phyloP scores from a whole-genome alignment of 768 basidiomycete genomes.

The Rhodotorula taiwanensis region DNA sequence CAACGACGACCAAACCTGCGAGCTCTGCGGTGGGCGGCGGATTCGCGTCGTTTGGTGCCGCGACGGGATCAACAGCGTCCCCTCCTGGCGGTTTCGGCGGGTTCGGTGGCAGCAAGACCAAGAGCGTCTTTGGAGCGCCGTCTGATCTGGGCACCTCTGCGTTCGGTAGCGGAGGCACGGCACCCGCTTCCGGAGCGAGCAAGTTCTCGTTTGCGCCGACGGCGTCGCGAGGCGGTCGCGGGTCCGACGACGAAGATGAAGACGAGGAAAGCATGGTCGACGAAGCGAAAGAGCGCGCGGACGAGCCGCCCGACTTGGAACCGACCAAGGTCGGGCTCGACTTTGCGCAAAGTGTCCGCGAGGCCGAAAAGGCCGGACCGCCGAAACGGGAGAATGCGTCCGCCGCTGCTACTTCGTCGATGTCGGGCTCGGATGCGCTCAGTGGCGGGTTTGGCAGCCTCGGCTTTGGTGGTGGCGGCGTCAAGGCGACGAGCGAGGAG shows the following conservation, averaged over 20 bases:
- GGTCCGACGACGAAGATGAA: slow-evolving; percentile 23
- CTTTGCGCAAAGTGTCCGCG: slow-evolving; percentile 12
- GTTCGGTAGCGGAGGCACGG: no score
- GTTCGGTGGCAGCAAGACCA: not conserved
- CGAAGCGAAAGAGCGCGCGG: slow-evolving; percentile 8
- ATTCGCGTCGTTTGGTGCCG: slow-evolving; percentile 17
- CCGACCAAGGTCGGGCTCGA: slow-evolving; percentile 26
- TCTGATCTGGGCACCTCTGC: not conserved
- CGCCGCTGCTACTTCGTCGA: not conserved
- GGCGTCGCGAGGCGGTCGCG: not conserved
- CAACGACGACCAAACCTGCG: not conserved
- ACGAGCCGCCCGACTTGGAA: slow-evolving; percentile 37
- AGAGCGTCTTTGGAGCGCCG: slow-evolving; percentile 14
- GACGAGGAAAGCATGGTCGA: not conserved
- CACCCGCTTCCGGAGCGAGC: not conserved
- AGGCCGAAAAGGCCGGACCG: not conserved
- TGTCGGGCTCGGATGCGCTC: not conserved
- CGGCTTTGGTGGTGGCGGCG: slow-evolving; percentile 5
- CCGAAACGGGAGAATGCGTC: not conserved
- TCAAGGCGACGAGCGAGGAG: not conserved
- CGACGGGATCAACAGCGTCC: not conserved
- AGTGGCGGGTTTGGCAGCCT: slow-evolving; percentile 20
- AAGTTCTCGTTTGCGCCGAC: not conserved
- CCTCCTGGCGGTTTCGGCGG: slow-evolving; percentile 1
- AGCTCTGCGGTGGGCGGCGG: not conserved